Evolutionary conservation across 768 basidiomycete genomes (phyloP).

Genomic region (Tephrocybe sp.): DNA sequence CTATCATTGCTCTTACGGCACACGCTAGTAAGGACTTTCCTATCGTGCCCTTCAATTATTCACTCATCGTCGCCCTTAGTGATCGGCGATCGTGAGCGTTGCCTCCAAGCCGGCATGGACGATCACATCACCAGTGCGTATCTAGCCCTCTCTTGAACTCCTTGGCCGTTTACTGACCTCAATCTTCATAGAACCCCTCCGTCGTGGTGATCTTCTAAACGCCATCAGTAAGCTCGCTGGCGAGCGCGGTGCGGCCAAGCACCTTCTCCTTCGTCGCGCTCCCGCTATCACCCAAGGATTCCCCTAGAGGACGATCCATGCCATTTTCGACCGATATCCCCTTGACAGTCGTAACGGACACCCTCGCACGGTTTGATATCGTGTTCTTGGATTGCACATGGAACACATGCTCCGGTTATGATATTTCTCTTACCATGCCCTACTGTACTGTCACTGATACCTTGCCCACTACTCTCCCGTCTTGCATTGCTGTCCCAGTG

Average conservation of each 20-base stretch:
- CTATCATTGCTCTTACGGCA: constrained; percentile 96
- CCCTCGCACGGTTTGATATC: neutral
- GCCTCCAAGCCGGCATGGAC: constrained; percentile 58
- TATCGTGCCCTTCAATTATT: neutral
- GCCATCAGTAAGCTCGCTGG: constrained; percentile 80
- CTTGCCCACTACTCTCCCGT: neutral
- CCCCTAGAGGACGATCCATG: neutral
- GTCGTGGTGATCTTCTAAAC: constrained; percentile 77
- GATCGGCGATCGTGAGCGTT: constrained; percentile 70
- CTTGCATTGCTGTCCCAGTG: neutral
- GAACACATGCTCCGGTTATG: no score
- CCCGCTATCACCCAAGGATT: constrained; percentile 6
- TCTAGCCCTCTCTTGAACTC: constrained; percentile 2
- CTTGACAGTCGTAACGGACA: neutral
- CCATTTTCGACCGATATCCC: neutral
- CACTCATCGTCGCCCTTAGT: constrained; percentile 41
- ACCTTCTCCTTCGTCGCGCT: constrained; percentile 25
- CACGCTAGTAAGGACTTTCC: constrained; percentile 80
- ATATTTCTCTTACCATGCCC: neutral
- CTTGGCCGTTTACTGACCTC: constrained; percentile 6
- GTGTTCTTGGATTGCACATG: neutral
- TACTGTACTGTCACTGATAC: no score
- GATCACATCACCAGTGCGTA: constrained; percentile 79
- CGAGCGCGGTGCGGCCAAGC: constrained; percentile 50
- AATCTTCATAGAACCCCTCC: constrained; percentile 60